Base-by-base conservation (phyloP, 345 rosid species). In the Tarenaya hassleriana region DNA sequence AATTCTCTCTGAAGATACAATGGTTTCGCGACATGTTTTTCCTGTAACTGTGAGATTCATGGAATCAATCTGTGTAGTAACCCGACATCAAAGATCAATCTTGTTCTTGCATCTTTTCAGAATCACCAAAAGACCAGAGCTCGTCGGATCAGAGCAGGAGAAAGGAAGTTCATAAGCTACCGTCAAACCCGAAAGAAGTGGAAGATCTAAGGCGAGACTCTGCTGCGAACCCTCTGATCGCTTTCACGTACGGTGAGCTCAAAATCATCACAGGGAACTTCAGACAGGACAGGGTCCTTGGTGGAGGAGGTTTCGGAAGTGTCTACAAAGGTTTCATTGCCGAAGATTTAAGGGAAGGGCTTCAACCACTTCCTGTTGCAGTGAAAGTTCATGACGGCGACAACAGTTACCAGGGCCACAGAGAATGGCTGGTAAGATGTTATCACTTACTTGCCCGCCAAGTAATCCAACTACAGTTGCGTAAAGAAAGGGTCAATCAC, bases 221-320 rank as follows among this genome's bases (percentile, higher is more conserved):
- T 18, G 84, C 80, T 4, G 74, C 90, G 4, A 88, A 92, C 61
- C n/a, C 98, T 8, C 70, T 92, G 47, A 70, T 81, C 16, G 96
- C 94, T 3, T 92, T 88, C 72, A 73, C 90, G 3, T 87, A 68
- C 41, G 82, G 78, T 16, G 98, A 92, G 55, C 75, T 92, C 34
- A 83, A 68, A 69, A 63, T 56, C 48, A 83, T 92, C 34, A 92
- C 98, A 1, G 74, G 56, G 4, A 84, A 88, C 66, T 92, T 92
- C 59, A 75, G 98, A 79, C 95, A 79, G 63, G 98, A n/a, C n/a
- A n/a, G n/a, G n/a, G 79, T 92, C n/a, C 69, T 92, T 68, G 98
- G 98, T 21, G 96, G 98, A 24, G 98, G 98, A 9, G 98, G 98
- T 7, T 92, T 92, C 47, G 98, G 98, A 45, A 72, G 82, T 46